phyloP scores from a whole-genome alignment of 2,329 filamentous ascomycete genomes.

The Colletotrichum shisoi region DNA sequence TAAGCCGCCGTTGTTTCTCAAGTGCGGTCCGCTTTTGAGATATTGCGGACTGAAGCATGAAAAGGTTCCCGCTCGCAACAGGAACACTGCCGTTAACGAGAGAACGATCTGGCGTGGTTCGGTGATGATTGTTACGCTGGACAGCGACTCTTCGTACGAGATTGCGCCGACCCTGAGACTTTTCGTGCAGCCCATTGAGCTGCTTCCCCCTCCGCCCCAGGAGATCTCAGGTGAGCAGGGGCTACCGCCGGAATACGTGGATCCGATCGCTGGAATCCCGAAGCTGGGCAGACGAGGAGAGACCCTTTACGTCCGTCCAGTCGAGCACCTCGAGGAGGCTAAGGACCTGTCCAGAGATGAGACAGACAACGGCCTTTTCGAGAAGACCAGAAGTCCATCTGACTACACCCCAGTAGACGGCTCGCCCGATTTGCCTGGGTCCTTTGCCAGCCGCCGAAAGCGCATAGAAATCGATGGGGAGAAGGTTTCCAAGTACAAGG shows the following conservation, averaged over 20 bases:
- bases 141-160: slow-evolving; percentile 82
- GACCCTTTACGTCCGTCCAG: slow-evolving; percentile 85
- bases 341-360: slow-evolving; percentile 82
- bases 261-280: slow-evolving; percentile 85
- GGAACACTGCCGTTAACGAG: slow-evolving; percentile 54
- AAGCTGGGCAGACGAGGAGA: slow-evolving; percentile 86
- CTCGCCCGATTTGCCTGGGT: slow-evolving; percentile 59
- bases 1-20: slow-evolving; percentile 82
- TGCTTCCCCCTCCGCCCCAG: slow-evolving; percentile 79
- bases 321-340: slow-evolving; percentile 82
- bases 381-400: slow-evolving; percentile 66
- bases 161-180: slow-evolving; percentile 80
- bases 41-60: slow-evolving; percentile 85
- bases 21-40: slow-evolving; percentile 87
- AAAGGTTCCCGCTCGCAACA: slow-evolving; percentile 53
- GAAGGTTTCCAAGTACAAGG: slow-evolving; percentile 79
- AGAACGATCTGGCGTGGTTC: slow-evolving; percentile 91
- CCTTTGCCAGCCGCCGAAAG: slow-evolving; percentile 62
- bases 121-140: slow-evolving; percentile 93
- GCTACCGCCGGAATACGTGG: slow-evolving; percentile 82
- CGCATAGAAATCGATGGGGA: slow-evolving; percentile 75
- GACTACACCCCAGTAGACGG: slow-evolving; percentile 56
- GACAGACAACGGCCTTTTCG: slow-evolving; percentile 83
- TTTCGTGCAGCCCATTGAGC: slow-evolving; percentile 85
- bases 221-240: slow-evolving; percentile 70